phyloP scores from a whole-genome alignment of 768 basidiomycete species.

The Amanita phalloides region DNA sequence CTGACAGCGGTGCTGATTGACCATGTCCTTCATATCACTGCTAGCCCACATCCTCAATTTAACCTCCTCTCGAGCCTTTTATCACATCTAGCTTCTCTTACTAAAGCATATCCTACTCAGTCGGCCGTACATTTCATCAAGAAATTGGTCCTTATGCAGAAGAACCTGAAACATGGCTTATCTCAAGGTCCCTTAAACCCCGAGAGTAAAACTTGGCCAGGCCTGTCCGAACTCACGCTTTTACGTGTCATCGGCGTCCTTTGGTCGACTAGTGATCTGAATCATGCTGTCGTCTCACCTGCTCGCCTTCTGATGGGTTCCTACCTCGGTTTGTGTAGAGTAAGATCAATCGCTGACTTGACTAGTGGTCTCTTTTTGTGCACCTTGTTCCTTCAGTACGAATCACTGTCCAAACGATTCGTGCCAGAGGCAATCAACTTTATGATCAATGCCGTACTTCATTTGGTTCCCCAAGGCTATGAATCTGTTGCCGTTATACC shows the following conservation, averaged over 20 bases:
- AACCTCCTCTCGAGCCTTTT: conserved; percentile 52
- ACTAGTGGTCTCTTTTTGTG: conserved; percentile 84
- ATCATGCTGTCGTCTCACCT: conserved; percentile 81
- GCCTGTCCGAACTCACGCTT: conserved; percentile 68
- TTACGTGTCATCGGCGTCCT: conserved; percentile 70
- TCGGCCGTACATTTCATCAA: conserved; percentile 69
- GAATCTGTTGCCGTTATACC: conserved; percentile 38
- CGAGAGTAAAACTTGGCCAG: conserved; percentile 81
- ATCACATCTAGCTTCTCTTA: conserved; percentile 71
- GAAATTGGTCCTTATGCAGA: conserved; percentile 87
- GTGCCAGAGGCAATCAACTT: conserved; percentile 90
- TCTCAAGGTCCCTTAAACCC: conserved; percentile 49
- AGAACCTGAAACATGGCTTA: conserved; percentile 81
- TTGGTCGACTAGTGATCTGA: conserved; percentile 94
- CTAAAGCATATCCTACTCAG: conserved; percentile 71
- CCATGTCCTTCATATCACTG: conserved; percentile 70
- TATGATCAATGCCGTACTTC: conserved; percentile 54
- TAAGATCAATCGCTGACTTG: conserved; percentile 66
- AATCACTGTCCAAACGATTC: conserved; percentile 72
- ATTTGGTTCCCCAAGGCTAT: conserved; percentile 60
- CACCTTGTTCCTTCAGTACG: conserved; percentile 78
- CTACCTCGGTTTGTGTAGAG: conserved; percentile 77
- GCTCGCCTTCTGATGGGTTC: conserved; percentile 83
- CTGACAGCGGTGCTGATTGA: conserved; percentile 77
- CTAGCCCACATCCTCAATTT: conserved; percentile 51